Percentiles rank a stretch among this genome's conserved stretches.
phyloP scores from a whole-genome alignment of 495 filamentous ascomycete genomes.

The Penicilliopsis zonata region DNA sequence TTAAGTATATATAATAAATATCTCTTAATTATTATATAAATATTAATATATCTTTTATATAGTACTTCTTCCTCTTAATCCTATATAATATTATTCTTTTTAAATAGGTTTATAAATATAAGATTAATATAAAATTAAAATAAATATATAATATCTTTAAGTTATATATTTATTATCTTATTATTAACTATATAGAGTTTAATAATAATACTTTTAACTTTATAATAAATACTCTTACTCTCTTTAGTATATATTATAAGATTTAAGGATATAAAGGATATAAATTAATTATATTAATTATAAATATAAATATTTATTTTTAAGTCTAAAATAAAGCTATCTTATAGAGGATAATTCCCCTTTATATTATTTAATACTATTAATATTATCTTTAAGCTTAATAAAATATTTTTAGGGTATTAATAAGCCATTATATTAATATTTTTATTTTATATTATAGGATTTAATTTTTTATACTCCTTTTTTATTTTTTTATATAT shows the following conservation, averaged over 20 bases:
- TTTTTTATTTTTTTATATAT: background rate
- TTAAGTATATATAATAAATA: background rate
- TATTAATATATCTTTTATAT: background rate
- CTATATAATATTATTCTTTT: too few species aligned
- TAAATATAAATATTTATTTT: background rate
- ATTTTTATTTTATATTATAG: background rate
- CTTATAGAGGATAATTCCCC: background rate
- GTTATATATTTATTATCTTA: too few species aligned
- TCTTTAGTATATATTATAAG: too few species aligned
- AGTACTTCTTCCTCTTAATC: too few species aligned
- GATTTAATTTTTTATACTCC: too few species aligned
- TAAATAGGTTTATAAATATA: too few species aligned
- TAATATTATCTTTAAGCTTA: background rate
- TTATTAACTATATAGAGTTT: too few species aligned
- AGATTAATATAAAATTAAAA: too few species aligned
- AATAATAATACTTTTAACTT: too few species aligned
- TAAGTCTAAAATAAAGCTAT: background rate
- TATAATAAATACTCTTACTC: background rate
- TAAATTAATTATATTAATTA: background rate
- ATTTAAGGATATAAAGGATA: too few species aligned
- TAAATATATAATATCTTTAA: too few species aligned
- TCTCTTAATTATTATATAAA: background rate
- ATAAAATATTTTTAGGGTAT: background rate
- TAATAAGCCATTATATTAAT: background rate
- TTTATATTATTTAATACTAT: background rate